phyloP scores from a whole-genome alignment of 139 green algal species.

The Raphidocelis subcapitata region DNA sequence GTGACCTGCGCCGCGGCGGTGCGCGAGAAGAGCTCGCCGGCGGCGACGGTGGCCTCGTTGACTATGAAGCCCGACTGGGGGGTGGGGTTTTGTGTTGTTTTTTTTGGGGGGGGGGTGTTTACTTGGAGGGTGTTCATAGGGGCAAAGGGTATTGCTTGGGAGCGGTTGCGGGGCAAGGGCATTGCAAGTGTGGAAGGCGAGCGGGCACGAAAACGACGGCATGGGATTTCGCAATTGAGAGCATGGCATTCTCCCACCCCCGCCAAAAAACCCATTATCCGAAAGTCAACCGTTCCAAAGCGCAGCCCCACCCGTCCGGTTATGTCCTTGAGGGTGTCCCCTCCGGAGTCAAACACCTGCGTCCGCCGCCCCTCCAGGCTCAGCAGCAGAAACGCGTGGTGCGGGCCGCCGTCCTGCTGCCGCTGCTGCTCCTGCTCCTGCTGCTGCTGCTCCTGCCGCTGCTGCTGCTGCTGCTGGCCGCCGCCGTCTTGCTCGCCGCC shows the following conservation, averaged over 20 bases:
- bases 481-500: neutral
- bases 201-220: neutral
- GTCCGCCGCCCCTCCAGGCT: slow-evolving; percentile 44
- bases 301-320: slow-evolving; percentile 16
- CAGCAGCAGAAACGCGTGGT: slow-evolving; percentile 82
- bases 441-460: neutral
- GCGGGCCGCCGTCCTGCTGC: slow-evolving; percentile 2
- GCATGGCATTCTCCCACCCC: neutral
- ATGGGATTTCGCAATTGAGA: neutral
- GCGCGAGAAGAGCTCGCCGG: slow-evolving; percentile 67
- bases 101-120: too few species aligned
- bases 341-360: slow-evolving; percentile 70
- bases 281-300: neutral
- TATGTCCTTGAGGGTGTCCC: slow-evolving; percentile 74
- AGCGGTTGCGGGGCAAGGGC: too few species aligned
- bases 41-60: slow-evolving; percentile 66
- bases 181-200: slow-evolving; percentile 40
- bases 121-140: too few species aligned
- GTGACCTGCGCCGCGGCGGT: slow-evolving; percentile 51
- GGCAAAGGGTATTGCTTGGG: too few species aligned
- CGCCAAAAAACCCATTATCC: neutral
- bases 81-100: too few species aligned
- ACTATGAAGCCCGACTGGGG: too few species aligned
- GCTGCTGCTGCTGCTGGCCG: neutral
- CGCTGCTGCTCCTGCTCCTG: slow-evolving; percentile 8